Percentiles rank a stretch among this genome's conserved stretches.
Conservation (phyloP, 2,329 filamentous ascomycete genomes). For the Macrophomina pseudophaseolina region DNA sequence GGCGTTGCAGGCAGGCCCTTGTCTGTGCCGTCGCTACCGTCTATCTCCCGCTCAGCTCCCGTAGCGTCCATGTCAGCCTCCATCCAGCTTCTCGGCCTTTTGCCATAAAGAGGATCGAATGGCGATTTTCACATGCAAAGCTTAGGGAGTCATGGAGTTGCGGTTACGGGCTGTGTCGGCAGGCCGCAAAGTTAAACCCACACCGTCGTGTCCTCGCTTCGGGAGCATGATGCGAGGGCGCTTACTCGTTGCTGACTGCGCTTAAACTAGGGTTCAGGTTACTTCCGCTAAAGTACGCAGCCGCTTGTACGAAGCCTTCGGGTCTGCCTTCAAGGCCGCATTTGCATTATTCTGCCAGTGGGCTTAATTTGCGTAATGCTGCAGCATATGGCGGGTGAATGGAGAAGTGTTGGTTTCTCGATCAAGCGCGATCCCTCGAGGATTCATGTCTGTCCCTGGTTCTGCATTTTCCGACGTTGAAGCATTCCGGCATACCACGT, state of each 20-base stretch:
- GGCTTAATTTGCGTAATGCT: not conserved
- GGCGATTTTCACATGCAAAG: not conserved
- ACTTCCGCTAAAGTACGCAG: not conserved
- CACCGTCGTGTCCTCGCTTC: not conserved
- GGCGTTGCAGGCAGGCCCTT: not conserved
- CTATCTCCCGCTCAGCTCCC: slow-evolving; percentile 8
- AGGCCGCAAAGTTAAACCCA: not conserved
- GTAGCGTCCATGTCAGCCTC: not conserved
- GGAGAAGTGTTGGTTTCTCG: too few species aligned
- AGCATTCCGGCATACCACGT: too few species aligned
- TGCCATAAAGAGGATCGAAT: not conserved
- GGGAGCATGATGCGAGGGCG: not conserved
- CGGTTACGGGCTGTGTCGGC: not conserved
- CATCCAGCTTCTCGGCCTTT: not conserved
- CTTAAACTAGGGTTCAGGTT: not conserved
- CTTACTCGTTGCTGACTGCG: slow-evolving; percentile 13
- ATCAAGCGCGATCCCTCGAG: too few species aligned
- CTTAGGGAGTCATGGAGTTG: not conserved
- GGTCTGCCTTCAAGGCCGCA: not conserved
- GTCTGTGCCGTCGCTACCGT: slow-evolving; percentile 5
- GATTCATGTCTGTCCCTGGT: too few species aligned
- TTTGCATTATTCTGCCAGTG: not conserved
- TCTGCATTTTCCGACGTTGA: too few species aligned
- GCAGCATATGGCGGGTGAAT: too few species aligned
- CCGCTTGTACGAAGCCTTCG: not conserved